Base-by-base conservation (phyloP, 768 basidiomycete genomes). In the Tylopilus rubrobrunneus region DNA sequence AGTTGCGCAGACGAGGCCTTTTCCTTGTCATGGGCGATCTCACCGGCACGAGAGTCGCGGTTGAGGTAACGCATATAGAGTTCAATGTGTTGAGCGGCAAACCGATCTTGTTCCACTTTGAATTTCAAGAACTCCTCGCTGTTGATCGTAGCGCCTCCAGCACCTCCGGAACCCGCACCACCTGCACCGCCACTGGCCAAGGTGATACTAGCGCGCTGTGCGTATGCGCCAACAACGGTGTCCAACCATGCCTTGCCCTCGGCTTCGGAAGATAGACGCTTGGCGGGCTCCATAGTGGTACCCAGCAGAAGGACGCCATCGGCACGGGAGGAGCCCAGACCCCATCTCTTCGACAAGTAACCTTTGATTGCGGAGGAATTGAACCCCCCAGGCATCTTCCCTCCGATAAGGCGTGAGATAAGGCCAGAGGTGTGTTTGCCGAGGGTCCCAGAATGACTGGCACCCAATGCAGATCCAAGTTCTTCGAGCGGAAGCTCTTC, bases 331-430 rank as follows among this genome's bases (percentile, higher is more conserved):
- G 96, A 76, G 28, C 96, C 97, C n/a, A 98, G 76, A 45, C 97
- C 97, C 94, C 95, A 98, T 27, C 82, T 82, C 78, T 98, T 98
- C 36, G 85, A 81, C 28, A 99, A 79, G 69, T 99, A 81, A 0
- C 82, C 73, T 73, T 97, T 95, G 70, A 95, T 93, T 11, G 91
- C 82, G 7, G 95, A 91, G 19, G 87, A 77, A 62, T 97, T 97
- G 83, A 99, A 99, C 34, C 96, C 96, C 69, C 97, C 97, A 31
- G 97, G 97, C 92, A 99, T 96, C 76, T 99, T 99, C 45, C 86
- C 85, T 53, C 94, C 92, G 48, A 98, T 79, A 67, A 98, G 80
- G 52, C 97, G 91, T 28, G 94, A 92, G 48, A 98, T 79, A 41
- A 99, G 80, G 21, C 93, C 87, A 43, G 82, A 87, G 12, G 90